Evolutionary conservation across 2,329 filamentous ascomycete genomes (phyloP), one percentile per base, ranked within the genome.

Genomic region (Fusarium praegraminearum): DNA sequence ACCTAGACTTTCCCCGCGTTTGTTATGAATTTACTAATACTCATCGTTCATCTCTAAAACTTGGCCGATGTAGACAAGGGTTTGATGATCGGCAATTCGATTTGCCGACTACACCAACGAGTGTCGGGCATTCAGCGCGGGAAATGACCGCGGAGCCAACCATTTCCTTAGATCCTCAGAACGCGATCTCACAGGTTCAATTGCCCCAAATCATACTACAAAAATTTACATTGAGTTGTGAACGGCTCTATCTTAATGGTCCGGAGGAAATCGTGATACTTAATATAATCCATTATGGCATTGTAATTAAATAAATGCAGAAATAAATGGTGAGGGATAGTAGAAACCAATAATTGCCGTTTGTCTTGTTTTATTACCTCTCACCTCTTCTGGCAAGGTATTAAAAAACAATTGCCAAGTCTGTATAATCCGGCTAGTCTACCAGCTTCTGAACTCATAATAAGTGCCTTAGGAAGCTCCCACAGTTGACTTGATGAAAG

Each of bases 181-280:
- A 43, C 3, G 13, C 15, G 16, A 43, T 9, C 18, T n/a, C 11
- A 10, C 35, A 38, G 5, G 18, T 18, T 18, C 15, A 16, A 35
- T 35, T 9, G 15, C 9, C 7, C 5, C 13, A 2, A 5, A 9
- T 18, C 3, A 35, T 18, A 18, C 2, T 16, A 2, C 15, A 30
- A 2, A 12, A 30, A 1, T 2, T 6, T 2, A 2, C 11, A 30
- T 30, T 30, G 11, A 12, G 10, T 6, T 12, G 3, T 30, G 5
- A 12, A 30, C 4, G 11, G 4, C 4, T 30, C 1, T 30, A 0
- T 30, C 10, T 12, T 30, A 12, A 12, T 30, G 11, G 11, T 12
- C 11, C 11, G 0, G 28, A 30, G 2, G 5, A 4, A 30, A 2
- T 30, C 12, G 11, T 6, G 11, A 5, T 2, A 30, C 5, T 1